Base-by-base conservation (phyloP, 352 stramenopile species). In the Globisporangium nunn region DNA sequence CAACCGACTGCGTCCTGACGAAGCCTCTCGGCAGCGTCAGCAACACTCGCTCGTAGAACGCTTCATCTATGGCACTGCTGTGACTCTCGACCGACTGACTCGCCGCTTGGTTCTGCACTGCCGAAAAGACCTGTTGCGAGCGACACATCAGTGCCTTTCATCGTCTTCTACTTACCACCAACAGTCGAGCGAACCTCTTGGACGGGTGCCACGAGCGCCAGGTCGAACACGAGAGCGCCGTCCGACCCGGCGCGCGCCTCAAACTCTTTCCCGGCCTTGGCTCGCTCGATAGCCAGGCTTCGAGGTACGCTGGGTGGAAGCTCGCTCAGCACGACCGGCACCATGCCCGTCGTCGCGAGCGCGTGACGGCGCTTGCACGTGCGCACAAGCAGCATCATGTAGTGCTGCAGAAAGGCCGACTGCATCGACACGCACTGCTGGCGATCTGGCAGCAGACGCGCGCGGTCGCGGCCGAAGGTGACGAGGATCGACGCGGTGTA, bases 401-500 rank as follows among this genome's bases (percentile, higher is more conserved):
- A 98, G 50, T 79, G 78, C 72, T 69, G 74, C 15, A 90, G 64
- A 54, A 87, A 88, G 12, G 74, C 66, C 17, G 75, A 83, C 52
- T 74, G 72, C 77, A 88, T 90, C 2, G 75, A 88, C 8, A 90
- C 80, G 39, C 80, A 83, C 15, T 81, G 77, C 62, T 88, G 78
- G 43, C 95, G 85, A 65, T 98, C 95, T 2, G 94, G 95, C n/a
- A 97, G 74, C 55, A 98, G 70, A 49, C 74, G 97, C 56, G 86
- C 66, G 18, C 18, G 41, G 45, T 88, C 78, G 39, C 78, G 73
- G 48, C 93, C 87, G 23, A 98, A 96, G 61, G 92, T 93, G 63
- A 98, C 97, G 63, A 98, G 96, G 65, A 96, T 96, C 17, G 88
- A 98, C 59, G 97, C 97, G 6, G 97, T 95, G 71, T 98, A 98